Base-by-base conservation (phyloP, 1,139 yeast species). In the Hansenula anomala region DNA sequence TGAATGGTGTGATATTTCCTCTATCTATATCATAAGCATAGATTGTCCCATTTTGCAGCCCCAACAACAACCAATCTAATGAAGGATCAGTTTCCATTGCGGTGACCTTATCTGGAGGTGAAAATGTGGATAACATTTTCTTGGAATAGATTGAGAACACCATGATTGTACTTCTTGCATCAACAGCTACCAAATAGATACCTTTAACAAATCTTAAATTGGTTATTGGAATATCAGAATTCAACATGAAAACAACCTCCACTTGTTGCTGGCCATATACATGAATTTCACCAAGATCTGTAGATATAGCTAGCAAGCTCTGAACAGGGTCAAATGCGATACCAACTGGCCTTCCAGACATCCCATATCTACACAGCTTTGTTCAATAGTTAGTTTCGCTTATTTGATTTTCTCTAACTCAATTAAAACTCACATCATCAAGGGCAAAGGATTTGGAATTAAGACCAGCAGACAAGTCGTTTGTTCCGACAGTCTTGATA, bases 241-340 rank as follows among this genome's bases (percentile, higher is more conserved):
- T 69, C 41, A 78, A 58, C 30, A 72, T 72, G 52, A 89, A 74
- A 6, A 76, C 79, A 9, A 80, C 87, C 46, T 85, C 88, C 9
- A 90, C 96, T 38, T 84, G 78, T 36, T 81, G 79, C 55, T 85
- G 92, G 2, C 98, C 98, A 54, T 79, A 82, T 5, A 92, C 83
- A 49, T 87, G 79, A 17, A 92, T 71, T 36, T 78, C 78, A 34
- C 89, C 87, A 12, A 63, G 58, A 31, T 71, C 77, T 0, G 96
- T 88, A 4, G 94, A 82, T 0, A 88, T 66, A 0, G 97, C 97
- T 49, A 89, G 61, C 32, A 92, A 69, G 36, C 95, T 79, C 57
- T 92, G 98, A 1, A 87, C 81, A 1, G 95, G 95, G 58, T 92
- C 97, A 59, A 71, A 86, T 0, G 95, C 95, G 32, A 80, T 61